Evolutionary conservation across 2,329 filamentous ascomycete genomes (phyloP), one percentile per base, ranked within the genome.

Genomic region (Fusarium agapanthi): DNA sequence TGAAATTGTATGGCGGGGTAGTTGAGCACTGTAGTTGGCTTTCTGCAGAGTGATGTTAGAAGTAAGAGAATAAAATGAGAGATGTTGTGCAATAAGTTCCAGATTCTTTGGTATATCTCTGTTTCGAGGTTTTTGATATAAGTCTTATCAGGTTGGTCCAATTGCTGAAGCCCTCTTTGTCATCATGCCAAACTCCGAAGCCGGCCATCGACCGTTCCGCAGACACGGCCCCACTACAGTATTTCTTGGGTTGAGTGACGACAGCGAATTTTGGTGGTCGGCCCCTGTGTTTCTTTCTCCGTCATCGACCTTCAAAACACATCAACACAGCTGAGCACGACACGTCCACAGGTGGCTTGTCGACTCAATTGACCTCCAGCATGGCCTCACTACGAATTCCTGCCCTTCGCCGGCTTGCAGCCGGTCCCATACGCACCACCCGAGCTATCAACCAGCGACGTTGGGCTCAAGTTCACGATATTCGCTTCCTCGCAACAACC

Each of bases 401-500:
- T 53, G 80, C 83, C 30, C 81, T 91, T 43, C 87, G 88, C 43
- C 83, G 86, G 66, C 76, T 89, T 37, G 72, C 80, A 62, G 75
- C 75, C 74, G 77, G 77, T 64, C 79, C 80, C 18, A 58, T 80
- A 48, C 81, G 80, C 59, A 70, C 77, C 16, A 74, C 80, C 34
- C 80, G 79, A 69, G 77, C 78, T 60, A 74, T 80, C 62, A 80
- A 84, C 75, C 95, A 98, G 82, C 90, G 92, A 62, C 90, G 95
- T 80, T 97, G 94, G 92, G 95, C 95, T 5, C 94, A 94, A 78
- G 95, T 98, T 35, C 94, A 97, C 82, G 94, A 98, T 82, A 91
- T 97, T 53, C 94, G 95, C 73, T 97, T 95, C 86, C 88, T 97
- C 50, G 92, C 92, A 69, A 96, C 94, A 22, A 93, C 95, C 69